These are phyloP conservation scores for Persicaria tinctoria DNA, from an alignment of 148 eudicot genomes.

Conservation along the genomic window DNA sequence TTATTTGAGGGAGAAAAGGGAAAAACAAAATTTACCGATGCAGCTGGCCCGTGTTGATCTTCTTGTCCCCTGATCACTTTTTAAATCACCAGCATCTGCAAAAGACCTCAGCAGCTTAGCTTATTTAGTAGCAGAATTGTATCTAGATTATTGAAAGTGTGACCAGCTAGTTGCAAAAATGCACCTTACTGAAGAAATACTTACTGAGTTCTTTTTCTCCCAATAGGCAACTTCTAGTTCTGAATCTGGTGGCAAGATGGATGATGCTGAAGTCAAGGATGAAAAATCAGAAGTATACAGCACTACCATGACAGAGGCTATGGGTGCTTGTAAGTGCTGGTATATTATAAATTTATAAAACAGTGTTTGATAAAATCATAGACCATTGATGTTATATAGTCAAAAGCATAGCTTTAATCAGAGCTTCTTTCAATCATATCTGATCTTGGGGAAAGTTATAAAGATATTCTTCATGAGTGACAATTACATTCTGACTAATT, in stretches of 20 bases:
- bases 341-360: background rate
- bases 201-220: background rate
- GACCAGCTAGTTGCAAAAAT: background rate
- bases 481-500: too few species aligned
- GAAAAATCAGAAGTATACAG: conserved; percentile 76
- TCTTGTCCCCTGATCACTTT: background rate
- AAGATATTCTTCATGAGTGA: too few species aligned
- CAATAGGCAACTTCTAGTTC: conserved; percentile 64
- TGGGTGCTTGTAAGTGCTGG: conserved; percentile 91
- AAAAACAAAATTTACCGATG: too few species aligned
- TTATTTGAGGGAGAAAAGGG: too few species aligned
- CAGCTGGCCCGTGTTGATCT: too few species aligned
- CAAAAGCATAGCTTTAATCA: too few species aligned
- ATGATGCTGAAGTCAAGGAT: conserved; percentile 37
- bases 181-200: background rate
- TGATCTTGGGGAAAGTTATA: too few species aligned
- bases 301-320: conserved; percentile 85
- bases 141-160: background rate
- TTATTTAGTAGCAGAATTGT: too few species aligned
- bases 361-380: conserved; percentile 17
- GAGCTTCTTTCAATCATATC: too few species aligned
- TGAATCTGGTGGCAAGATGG: conserved; percentile 39
- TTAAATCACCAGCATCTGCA: background rate
- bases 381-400: too few species aligned
- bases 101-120: background rate